Evolutionary conservation across 2,329 filamentous ascomycete species (phyloP), one percentile per base, ranked within the genome.

Genomic region (Diatrype stigma): DNA sequence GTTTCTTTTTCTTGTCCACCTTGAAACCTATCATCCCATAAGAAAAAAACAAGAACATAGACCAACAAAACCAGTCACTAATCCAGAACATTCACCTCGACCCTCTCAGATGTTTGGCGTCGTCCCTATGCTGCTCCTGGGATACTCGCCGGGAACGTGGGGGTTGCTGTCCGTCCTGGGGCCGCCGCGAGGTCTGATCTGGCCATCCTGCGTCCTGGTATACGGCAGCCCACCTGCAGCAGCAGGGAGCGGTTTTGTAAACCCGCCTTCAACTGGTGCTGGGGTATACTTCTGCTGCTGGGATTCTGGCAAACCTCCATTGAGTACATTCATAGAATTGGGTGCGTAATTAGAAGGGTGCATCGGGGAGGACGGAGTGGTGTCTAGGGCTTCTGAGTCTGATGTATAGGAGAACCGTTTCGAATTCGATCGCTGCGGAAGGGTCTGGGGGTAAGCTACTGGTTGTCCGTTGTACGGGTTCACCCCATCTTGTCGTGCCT

Each of bases 381-480:
- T 55, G 16, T 52, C 57, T 8, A 56, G 42, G 2, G 55, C 59
- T 47, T 57, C 56, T 16, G 50, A 26, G 11, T 63, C 51, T 0
- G 59, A 60, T 21, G 51, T 51, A 17, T 57, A 57, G 6, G 56
- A 54, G 28, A 53, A 58, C 16, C 52, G 56, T 17, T 47, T 48
- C 1, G 54, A 50, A 40, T 54, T 49, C 14, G 35, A 51, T n/a
- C 49, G 50, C 34, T 58, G 57, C 32, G 50, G 49, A 23, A 51
- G 55, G 7, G 49, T 45, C 30, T 48, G 52, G 12, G 6, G 34
- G 34, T 14, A 17, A 7, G n/a, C 34, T 12, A 73, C 55, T 0
- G 75, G 71, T 57, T 78, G 71, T 56, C 70, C 75, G 30, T 74
- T 81, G 56, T 83, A 82, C 2, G 79, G 80, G 58, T 84, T 83